phyloP scores from a whole-genome alignment of 2,329 filamentous ascomycete genomes.

The Huntiella bhutanensis region DNA sequence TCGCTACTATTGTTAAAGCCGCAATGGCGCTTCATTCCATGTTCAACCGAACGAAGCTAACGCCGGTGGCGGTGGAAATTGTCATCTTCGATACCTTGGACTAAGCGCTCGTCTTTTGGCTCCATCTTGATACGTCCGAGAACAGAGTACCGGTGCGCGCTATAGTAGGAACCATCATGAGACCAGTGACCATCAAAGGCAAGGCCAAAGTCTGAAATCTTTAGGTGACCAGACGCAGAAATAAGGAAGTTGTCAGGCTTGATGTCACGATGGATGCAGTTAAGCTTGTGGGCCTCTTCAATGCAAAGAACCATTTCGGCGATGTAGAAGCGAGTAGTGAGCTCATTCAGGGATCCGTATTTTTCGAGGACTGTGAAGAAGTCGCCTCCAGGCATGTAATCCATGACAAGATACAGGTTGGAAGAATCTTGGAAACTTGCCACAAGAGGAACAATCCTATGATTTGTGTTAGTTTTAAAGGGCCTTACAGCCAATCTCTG shows the following conservation, averaged over 20 bases:
- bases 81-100: slow-evolving; percentile 4
- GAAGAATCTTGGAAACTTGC: slow-evolving; percentile 73
- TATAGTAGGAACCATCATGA: slow-evolving; percentile 75
- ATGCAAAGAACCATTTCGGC: slow-evolving; percentile 94
- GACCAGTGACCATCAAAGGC: slow-evolving; percentile 93
- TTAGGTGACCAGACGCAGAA: slow-evolving; percentile 70
- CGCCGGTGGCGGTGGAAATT: slow-evolving; percentile 15
- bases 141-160: slow-evolving; percentile 60
- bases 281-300: slow-evolving; percentile 73
- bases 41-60: slow-evolving; percentile 20
- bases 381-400: slow-evolving; percentile 94
- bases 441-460: slow-evolving; percentile 67
- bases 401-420: slow-evolving; percentile 87
- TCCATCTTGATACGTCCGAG: slow-evolving; percentile 57
- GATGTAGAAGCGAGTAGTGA: slow-evolving; percentile 66
- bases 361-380: slow-evolving; percentile 75
- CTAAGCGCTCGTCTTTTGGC: slow-evolving; percentile 36
- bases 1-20: slow-evolving; percentile 10
- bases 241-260: slow-evolving; percentile 97
- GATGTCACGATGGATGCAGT: slow-evolving; percentile 86
- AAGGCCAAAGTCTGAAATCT: slow-evolving; percentile 90
- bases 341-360: slow-evolving; percentile 64
- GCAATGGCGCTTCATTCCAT: slow-evolving; percentile 15
- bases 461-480: neutral
- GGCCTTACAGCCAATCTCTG: neutral